A percentile compares a stretch with the other conserved stretches of the same genome.
Evolutionary conservation across 305 asterid species (phyloP).

Genomic region (Fraxinus albicans): DNA sequence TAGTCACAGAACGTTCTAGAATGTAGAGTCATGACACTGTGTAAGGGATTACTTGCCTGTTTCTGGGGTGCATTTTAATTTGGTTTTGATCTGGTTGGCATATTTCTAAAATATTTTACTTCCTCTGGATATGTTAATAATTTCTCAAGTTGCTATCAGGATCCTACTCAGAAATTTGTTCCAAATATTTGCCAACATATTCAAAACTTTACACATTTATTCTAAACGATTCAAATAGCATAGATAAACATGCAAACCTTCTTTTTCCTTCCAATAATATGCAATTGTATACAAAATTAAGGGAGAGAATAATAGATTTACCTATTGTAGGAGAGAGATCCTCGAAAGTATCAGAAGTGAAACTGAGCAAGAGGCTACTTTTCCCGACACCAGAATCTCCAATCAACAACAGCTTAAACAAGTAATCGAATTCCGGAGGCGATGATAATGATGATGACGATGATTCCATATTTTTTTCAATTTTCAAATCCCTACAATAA

Average conservation of each 20-base stretch:
- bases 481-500: constrained; percentile 21
- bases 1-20: too few species aligned
- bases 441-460: constrained; percentile 31
- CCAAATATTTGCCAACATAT: neutral
- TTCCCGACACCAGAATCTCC: constrained; percentile 98
- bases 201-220: neutral
- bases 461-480: constrained; percentile 50
- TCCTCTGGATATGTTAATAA: neutral
- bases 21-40: too few species aligned
- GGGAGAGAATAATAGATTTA: constrained; percentile 22
- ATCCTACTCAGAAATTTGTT: neutral
- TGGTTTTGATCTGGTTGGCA: neutral
- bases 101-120: too few species aligned
- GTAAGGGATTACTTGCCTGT: neutral
- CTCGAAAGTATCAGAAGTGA: constrained; percentile 80
- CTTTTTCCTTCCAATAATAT: neutral
- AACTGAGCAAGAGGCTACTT: constrained; percentile 81
- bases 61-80: neutral
- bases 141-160: neutral
- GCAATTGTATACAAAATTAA: neutral
- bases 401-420: constrained; percentile 81
- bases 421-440: constrained; percentile 71
- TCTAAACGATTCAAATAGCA: neutral
- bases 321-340: constrained; percentile 96
- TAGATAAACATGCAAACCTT: neutral